Percentiles rank a stretch among this genome's conserved stretches.
Conservation (phyloP, 2,329 filamentous ascomycete species). For the Lachnellula arida region DNA sequence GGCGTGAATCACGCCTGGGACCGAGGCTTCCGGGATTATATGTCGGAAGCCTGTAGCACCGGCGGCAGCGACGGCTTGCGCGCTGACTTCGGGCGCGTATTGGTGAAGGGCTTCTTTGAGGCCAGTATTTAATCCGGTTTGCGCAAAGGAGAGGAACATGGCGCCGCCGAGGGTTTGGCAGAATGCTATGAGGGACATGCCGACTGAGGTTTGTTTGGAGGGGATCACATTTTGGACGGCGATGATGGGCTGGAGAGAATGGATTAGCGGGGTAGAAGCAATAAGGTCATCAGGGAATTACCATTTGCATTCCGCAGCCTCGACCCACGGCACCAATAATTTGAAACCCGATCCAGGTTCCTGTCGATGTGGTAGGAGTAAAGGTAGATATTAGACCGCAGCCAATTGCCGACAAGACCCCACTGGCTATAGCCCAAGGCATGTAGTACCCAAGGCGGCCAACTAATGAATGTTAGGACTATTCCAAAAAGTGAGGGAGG, state of each 20-base stretch:
- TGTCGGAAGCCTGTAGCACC: slow-evolving; percentile 37
- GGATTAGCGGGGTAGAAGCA: not conserved
- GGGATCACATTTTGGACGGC: slow-evolving; percentile 32
- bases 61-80: slow-evolving; percentile 35
- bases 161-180: slow-evolving; percentile 30
- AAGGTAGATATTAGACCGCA: slow-evolving; percentile 33
- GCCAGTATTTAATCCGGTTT: slow-evolving; percentile 27
- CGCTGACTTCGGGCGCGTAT: slow-evolving; percentile 32
- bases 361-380: slow-evolving; percentile 13
- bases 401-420: slow-evolving; percentile 27
- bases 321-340: slow-evolving; percentile 24
- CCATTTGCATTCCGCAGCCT: slow-evolving; percentile 23
- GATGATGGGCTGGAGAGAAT: slow-evolving; percentile 21
- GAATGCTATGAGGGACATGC: slow-evolving; percentile 34
- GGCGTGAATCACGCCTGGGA: slow-evolving; percentile 36
- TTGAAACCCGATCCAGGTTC: slow-evolving; percentile 26
- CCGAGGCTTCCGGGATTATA: slow-evolving; percentile 29
- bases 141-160: slow-evolving; percentile 28
- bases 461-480: slow-evolving; percentile 10
- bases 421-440: slow-evolving; percentile 30
- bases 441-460: slow-evolving; percentile 32
- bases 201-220: slow-evolving; percentile 28
- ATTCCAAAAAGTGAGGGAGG: not conserved
- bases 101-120: slow-evolving; percentile 28
- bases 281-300: not conserved